phyloP scores from a whole-genome alignment of 148 eudicot genomes.

The Rhododendron ferrugineum region DNA sequence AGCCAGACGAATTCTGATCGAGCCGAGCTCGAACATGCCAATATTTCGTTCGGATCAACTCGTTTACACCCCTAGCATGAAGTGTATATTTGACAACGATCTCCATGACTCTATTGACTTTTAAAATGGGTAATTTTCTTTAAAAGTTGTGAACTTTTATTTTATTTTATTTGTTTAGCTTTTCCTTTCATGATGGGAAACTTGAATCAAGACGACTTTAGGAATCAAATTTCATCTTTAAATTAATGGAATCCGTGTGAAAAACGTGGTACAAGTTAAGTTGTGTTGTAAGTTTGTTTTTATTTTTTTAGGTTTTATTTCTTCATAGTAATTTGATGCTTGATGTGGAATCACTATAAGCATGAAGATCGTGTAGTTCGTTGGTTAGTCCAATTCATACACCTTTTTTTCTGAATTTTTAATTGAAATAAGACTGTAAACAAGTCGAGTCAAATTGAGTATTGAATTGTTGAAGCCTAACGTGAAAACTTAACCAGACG shows the following conservation, averaged over 20 bases:
- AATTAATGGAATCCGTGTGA: background rate
- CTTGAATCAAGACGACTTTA: background rate
- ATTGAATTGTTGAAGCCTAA: background rate
- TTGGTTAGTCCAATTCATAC: background rate
- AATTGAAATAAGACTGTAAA: too few relatives aligned
- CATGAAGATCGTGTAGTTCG: background rate
- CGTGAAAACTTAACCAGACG: background rate
- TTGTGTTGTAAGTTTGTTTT: background rate
- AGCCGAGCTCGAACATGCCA: too few relatives aligned
- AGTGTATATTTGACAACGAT: too few relatives aligned
- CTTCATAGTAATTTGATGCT: background rate
- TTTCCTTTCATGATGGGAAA: background rate
- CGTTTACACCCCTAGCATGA: too few relatives aligned
- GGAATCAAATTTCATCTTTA: background rate
- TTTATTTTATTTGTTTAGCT: background rate
- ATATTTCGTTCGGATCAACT: too few relatives aligned
- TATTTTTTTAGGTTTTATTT: background rate
- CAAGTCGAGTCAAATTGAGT: background rate
- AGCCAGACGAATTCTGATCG: too few relatives aligned
- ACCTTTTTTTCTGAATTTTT: too few relatives aligned
- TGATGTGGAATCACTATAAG: background rate
- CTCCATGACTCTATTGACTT: too few relatives aligned
- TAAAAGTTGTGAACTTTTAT: too few relatives aligned
- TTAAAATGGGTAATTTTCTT: too few relatives aligned
- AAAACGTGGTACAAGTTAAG: background rate